These are phyloP conservation scores for Ogataea populi-albae DNA, from an alignment of 805 yeast species.

Conservation along the genomic window DNA sequence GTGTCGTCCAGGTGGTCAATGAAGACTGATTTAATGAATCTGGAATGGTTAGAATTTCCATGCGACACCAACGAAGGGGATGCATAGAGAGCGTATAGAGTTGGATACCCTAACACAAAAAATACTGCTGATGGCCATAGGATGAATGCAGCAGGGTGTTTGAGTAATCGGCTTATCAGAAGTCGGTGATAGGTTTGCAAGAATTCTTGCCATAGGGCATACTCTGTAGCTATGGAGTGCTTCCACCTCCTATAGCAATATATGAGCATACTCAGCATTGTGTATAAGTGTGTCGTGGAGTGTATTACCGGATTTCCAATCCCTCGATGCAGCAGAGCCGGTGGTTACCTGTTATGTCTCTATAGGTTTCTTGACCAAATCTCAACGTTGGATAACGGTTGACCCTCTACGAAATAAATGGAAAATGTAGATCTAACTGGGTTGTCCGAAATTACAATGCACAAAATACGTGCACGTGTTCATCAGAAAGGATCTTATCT, in stretches of 20 bases:
- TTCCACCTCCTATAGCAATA: conserved; percentile 10
- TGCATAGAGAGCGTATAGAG: conserved; percentile 38
- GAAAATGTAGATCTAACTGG: no score
- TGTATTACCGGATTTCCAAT: no score
- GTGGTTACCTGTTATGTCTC: no score
- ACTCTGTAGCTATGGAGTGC: conserved; percentile 8
- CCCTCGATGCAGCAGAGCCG: no score
- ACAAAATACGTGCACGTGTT: no score
- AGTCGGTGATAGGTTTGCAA: conserved; percentile 13
- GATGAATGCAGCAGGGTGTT: conserved; percentile 41
- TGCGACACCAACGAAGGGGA: conserved; percentile 19
- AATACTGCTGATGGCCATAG: conserved; percentile 47
- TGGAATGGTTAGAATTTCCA: conserved; percentile 11
- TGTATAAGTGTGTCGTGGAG: no score
- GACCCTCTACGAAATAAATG: no score
- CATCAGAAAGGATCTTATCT: no score
- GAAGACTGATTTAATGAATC: conserved; percentile 17
- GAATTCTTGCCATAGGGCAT: conserved; percentile 12
- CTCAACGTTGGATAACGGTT: no score
- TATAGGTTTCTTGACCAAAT: no score
- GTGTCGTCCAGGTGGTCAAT: conserved; percentile 11
- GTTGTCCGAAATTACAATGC: no score
- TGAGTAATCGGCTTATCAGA: conserved; percentile 26
- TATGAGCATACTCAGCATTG: conserved; percentile 7
- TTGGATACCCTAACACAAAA: conserved; percentile 48